phyloP scores from a whole-genome alignment of 2,329 filamentous ascomycete genomes.

The Trichoderma atroviride region DNA sequence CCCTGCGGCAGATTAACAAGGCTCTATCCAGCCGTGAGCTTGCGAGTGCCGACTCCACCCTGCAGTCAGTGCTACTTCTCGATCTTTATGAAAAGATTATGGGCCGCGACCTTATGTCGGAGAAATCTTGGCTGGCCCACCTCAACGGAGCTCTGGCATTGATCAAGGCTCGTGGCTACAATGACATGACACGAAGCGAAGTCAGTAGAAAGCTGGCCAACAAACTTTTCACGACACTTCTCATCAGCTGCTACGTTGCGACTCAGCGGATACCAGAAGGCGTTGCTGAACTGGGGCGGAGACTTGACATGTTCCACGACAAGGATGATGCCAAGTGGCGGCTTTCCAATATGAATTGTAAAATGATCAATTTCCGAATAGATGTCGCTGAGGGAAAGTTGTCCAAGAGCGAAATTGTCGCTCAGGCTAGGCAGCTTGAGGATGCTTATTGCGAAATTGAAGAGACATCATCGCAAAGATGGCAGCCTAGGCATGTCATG shows the following conservation, averaged over 20 bases:
- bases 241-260: slow-evolving; percentile 21
- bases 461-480: slow-evolving; percentile 21
- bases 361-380: slow-evolving; percentile 29
- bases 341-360: slow-evolving; percentile 29
- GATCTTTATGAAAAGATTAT: slow-evolving; percentile 37
- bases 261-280: slow-evolving; percentile 27
- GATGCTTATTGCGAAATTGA: slow-evolving; percentile 21
- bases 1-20: slow-evolving; percentile 18
- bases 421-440: slow-evolving; percentile 9
- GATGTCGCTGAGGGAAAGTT: slow-evolving; percentile 27
- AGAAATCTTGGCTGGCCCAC: slow-evolving; percentile 31
- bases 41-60: slow-evolving; percentile 26
- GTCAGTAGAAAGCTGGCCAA: slow-evolving; percentile 24
- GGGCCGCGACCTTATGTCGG: slow-evolving; percentile 21
- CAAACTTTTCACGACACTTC: slow-evolving; percentile 29
- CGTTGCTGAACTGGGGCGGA: slow-evolving; percentile 16
- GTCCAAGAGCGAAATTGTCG: not conserved
- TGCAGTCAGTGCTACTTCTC: slow-evolving; percentile 35
- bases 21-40: slow-evolving; percentile 13
- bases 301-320: slow-evolving; percentile 21
- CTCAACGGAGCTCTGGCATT: slow-evolving; percentile 31
- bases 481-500: slow-evolving; percentile 22
- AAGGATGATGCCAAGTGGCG: slow-evolving; percentile 31
- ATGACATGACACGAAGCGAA: slow-evolving; percentile 24
- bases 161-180: slow-evolving; percentile 26